Base-by-base conservation (phyloP, 1,284 basidiomycete species). In the Golubevia pallescens region DNA sequence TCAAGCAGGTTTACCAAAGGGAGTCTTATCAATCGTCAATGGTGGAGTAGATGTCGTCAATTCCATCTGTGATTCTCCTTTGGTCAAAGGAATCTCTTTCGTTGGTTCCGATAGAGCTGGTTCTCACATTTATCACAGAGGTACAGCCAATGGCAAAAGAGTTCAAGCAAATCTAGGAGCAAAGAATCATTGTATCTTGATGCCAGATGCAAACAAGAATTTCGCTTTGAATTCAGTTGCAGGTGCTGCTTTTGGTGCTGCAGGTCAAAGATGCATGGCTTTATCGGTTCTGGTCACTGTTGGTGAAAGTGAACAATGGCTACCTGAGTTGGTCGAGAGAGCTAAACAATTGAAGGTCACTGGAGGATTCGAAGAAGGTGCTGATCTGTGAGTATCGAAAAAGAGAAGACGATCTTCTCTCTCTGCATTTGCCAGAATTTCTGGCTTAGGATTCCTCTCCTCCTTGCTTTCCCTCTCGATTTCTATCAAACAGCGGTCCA, bases 131-230 rank as follows among this genome's bases (percentile, higher is more conserved):
- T 97, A 94, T 85, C 65, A 73, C 66, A 69, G 93, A 64, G 93
- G 92, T 14, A 92, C 92, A 0, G 88, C 89, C 73, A 92, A 92
- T 74, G 95, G 96, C 61, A 99, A 99, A 86, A 91, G 96, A 16
- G 95, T 97, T 0, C 93, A 94, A 89, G 92, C 93, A 38, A 98
- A 98, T 84, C 87, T 98, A 85, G 96, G 95, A 32, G 96, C 96
- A 51, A 99, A 99, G 88, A 99, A 97, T 84, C 95, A 97, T 86
- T 93, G 91, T 59, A 90, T 98, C 59, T 86, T 98, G 74, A 95
- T 97, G 93, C 93, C 95, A 28, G 96, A 98, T 86, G 95, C 95
- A 32, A 97, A 97, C 88, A 93, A 92, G 87, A 96, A 98, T 84
- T 89, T 93, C 60, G 92, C 95, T 14, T 87, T 99, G 67, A 98